Evolutionary conservation across 352 stramenopile species (phyloP), one percentile per base, ranked within the genome.

Genomic region (Peronospora destructor): DNA sequence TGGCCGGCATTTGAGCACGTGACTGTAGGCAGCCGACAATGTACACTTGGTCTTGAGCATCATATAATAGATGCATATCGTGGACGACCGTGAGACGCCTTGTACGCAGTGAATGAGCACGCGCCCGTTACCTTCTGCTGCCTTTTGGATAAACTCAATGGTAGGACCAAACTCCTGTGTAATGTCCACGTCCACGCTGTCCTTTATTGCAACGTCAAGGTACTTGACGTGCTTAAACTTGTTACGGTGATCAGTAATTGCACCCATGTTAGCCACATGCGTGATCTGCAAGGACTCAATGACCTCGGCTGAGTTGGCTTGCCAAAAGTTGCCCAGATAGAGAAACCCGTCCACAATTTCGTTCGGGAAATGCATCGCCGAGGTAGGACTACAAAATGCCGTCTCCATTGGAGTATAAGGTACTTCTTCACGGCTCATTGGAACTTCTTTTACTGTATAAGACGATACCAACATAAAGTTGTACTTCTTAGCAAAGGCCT

Each of bases 31-130:
- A 25, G 78, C 74, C 29, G 77, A 85, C 8, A 91, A 56, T 19
- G 77, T 84, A 46, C 77, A 86, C 42, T 74, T 71, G 45, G 72
- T 86, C 36, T 73, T 60, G 23, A 76, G 66, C 77, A 91, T 89
- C 23, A 91, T 54, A 62, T 87, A 91, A 71, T 70, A 84, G 38
- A 91, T 85, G 34, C 77, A 81, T 33, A 89, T 74, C 6, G 81
- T 85, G 21, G 76, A 81, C 25, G 81, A 89, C 21, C 77, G 74
- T 12, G 81, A 91, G 8, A 91, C 68, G 13, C 81, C 81, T 53
- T 87, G 78, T n/a, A 88, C 72, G 39, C 81, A 91, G 56, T 91
- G 76, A 14, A 91, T 70, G n/a, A 91, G 71, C 45, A 91, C 81
- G 14, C 76, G 76, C 3, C 50, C 54, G 23, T 64, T 51, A 12